Evolutionary conservation across 306 rosid genomes (phyloP).

Genomic region (Cajanus cajan): DNA sequence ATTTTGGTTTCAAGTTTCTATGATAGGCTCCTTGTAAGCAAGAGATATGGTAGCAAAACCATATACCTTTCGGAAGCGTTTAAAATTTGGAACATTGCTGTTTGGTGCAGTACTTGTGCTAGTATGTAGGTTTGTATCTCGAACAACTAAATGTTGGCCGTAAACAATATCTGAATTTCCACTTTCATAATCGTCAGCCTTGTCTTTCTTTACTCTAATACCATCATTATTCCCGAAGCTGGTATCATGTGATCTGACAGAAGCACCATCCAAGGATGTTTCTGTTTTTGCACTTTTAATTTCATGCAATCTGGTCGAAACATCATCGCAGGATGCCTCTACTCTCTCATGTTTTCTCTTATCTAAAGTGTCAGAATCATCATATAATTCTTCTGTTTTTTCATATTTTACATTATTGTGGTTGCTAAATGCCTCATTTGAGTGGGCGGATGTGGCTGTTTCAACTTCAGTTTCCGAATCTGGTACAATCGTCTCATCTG

Average conservation of each 20-base stretch:
- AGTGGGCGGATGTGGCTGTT: conserved; percentile 54
- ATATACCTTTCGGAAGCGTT: conserved; percentile 78
- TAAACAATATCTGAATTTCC: conserved; percentile 45
- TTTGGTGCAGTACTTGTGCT: conserved; percentile 34
- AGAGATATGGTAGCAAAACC: conserved; percentile 20
- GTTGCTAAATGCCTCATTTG: conserved; percentile 32
- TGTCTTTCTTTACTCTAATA: conserved; percentile 44
- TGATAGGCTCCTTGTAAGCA: conserved; percentile 3
- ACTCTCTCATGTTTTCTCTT: conserved; percentile 20
- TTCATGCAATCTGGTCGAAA: conserved; percentile 34
- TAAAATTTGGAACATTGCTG: conserved; percentile 57
- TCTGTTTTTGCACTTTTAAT: conserved; percentile 29
- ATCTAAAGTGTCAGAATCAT: conserved; percentile 21
- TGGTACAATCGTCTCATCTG: conserved; percentile 85
- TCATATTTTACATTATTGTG: conserved; percentile 29
- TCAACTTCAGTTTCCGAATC: conserved; percentile 83
- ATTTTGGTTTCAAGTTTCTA: conserved; percentile 23
- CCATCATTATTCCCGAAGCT: conserved; percentile 32
- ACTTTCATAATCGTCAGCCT: conserved; percentile 47
- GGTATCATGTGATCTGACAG: conserved; percentile 26
- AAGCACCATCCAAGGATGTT: conserved; percentile 29
- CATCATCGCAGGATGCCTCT: conserved; percentile 27
- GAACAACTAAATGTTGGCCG: conserved; percentile 65
- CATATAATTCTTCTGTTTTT: conserved; percentile 26
- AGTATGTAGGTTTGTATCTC: conserved; percentile 36